These are phyloP conservation scores for Knoxia roxburghii DNA, from an alignment of 257 asterid species.

Conservation along the genomic window DNA sequence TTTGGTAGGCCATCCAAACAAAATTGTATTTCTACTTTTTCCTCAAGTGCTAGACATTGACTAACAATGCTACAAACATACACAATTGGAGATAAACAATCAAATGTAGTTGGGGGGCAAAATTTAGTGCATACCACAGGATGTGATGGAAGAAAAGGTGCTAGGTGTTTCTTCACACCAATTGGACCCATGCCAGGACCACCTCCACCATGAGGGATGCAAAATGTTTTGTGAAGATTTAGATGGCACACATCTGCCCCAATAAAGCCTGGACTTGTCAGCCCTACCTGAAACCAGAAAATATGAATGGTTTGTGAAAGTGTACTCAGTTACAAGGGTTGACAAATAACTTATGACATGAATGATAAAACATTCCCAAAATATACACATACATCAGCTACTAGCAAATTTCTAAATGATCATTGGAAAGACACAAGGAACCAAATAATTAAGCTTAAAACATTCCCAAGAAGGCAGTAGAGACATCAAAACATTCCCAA, in stretches of 20 bases:
- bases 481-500: neutral
- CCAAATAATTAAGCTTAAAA: neutral
- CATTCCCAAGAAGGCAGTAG: neutral
- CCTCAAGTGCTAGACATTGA: neutral
- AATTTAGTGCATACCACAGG: slow-evolving; percentile 68
- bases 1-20: neutral
- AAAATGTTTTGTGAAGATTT: slow-evolving; percentile 95
- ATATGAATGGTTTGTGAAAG: neutral
- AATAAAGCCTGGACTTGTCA: slow-evolving; percentile 93
- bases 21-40: neutral
- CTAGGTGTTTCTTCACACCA: slow-evolving; percentile 92
- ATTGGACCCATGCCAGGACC: slow-evolving; percentile 99
- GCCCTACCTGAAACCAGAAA: slow-evolving; percentile 64
- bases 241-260: slow-evolving; percentile 99
- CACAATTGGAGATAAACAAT: neutral
- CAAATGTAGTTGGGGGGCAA: neutral
- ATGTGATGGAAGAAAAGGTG: slow-evolving; percentile 90
- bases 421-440: neutral
- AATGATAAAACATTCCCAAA: neutral
- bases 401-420: neutral
- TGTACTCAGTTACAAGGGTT: neutral
- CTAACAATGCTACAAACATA: neutral
- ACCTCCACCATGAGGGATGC: slow-evolving; percentile 99
- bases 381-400: neutral
- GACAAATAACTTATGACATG: neutral